A percentile compares a stretch with the other conserved stretches of the same genome.
phyloP scores from a whole-genome alignment of 2,329 filamentous ascomycete genomes.

The Arachnomyces sp. region DNA sequence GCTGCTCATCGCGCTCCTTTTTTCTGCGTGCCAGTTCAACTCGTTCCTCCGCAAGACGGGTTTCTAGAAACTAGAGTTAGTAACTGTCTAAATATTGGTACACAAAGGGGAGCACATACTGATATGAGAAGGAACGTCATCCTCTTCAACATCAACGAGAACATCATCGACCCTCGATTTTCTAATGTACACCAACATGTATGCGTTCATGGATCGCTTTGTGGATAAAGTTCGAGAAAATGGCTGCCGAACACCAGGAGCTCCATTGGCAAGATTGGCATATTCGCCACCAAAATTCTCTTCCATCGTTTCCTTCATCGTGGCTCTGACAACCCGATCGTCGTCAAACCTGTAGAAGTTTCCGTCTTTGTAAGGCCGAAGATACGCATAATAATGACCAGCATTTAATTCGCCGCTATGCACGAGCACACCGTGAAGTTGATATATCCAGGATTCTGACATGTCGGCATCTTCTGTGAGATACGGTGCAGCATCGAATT shows the following conservation, averaged over 20 bases:
- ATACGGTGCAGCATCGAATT: slow-evolving; percentile 65
- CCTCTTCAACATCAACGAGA: slow-evolving; percentile 64
- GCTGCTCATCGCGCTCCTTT: slow-evolving; percentile 88
- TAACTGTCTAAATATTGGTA: slow-evolving; percentile 7
- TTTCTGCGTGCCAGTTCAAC: slow-evolving; percentile 65
- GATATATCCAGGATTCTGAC: slow-evolving; percentile 84
- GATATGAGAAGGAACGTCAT: slow-evolving; percentile 75
- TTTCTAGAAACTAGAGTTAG: slow-evolving; percentile 43
- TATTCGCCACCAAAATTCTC: slow-evolving; percentile 96
- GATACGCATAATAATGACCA: slow-evolving; percentile 94
- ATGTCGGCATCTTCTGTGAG: slow-evolving; percentile 77
- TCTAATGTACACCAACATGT: slow-evolving; percentile 97
- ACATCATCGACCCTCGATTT: slow-evolving; percentile 79
- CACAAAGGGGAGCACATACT: slow-evolving; percentile 45
- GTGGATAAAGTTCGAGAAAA: slow-evolving; percentile 58
- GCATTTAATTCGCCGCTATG: slow-evolving; percentile 96
- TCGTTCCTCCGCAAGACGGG: slow-evolving; percentile 73
- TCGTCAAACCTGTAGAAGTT: slow-evolving; percentile 97
- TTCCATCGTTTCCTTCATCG: slow-evolving; percentile 81
- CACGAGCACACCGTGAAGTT: slow-evolving; percentile 88
- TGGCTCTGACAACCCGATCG: slow-evolving; percentile 91
- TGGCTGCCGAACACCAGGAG: slow-evolving; percentile 53
- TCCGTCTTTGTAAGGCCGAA: slow-evolving; percentile 88
- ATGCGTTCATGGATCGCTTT: slow-evolving; percentile 75
- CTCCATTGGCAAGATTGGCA: slow-evolving; percentile 48